Conservation (phyloP, 225 moss, liverwort and hornwort genomes). For the Straminergon stramineum region DNA sequence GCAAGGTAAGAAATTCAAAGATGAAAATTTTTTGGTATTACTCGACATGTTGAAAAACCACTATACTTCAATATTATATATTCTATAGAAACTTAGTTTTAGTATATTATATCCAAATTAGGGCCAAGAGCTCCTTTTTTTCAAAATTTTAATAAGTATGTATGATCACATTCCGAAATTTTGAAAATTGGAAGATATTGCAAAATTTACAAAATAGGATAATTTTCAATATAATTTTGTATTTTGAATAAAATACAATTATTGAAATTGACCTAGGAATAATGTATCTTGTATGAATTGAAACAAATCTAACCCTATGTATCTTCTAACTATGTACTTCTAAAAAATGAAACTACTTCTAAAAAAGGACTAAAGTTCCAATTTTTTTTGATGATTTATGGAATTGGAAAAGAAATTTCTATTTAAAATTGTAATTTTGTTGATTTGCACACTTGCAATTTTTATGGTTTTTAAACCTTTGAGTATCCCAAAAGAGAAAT, state of each 20-base stretch:
- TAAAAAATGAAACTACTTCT: not conserved
- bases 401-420: no score
- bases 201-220: no score
- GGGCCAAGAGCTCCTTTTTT: not conserved
- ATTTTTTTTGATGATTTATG: not conserved
- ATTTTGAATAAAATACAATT: not conserved
- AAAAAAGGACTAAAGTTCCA: no score
- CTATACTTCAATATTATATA: not conserved
- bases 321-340: not conserved
- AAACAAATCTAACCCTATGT: not conserved
- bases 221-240: no score
- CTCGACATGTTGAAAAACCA: not conserved
- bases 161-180: no score
- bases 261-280: not conserved
- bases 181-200: not conserved
- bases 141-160: not conserved
- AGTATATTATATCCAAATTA: not conserved
- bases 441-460: no score
- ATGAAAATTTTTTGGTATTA: not conserved
- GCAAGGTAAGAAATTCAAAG: not conserved
- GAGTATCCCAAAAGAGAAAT: no score
- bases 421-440: no score
- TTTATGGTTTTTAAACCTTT: no score
- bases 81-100: not conserved
- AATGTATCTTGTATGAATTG: not conserved